phyloP scores from a whole-genome alignment of 1,139 yeast genomes.

The Saccharomyces hybrid region DNA sequence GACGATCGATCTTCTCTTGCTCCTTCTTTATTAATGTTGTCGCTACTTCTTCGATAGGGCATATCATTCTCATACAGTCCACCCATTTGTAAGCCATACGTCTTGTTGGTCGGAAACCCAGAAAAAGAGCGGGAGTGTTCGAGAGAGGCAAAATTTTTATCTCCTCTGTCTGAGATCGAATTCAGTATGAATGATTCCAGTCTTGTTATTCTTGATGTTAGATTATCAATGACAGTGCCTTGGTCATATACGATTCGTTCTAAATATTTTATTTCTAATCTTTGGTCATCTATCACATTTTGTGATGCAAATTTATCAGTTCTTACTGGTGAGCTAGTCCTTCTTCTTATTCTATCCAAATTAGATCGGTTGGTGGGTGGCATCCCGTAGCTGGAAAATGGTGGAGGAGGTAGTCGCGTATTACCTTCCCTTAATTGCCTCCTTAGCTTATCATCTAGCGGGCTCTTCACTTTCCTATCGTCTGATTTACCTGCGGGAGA shows the following conservation, averaged over 20 bases:
- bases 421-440: constrained; percentile 3
- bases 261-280: neutral
- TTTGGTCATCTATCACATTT: neutral
- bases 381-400: neutral
- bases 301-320: neutral
- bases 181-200: neutral
- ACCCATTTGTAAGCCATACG: neutral
- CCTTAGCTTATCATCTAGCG: constrained; percentile 5
- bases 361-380: neutral
- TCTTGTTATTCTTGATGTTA: neutral
- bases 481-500: neutral
- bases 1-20: neutral
- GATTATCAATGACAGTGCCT: neutral
- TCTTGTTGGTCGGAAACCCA: neutral
- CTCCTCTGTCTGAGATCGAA: neutral
- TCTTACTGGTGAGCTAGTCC: neutral
- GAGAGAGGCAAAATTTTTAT: neutral
- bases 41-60: neutral
- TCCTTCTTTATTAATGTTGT: neutral
- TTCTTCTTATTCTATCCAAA: neutral
- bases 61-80: neutral
- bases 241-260: neutral
- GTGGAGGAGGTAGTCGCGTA: neutral
- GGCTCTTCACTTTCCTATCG: neutral
- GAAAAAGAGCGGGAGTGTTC: neutral